Conservation (phyloP, 176 grass and related monocot genomes). For the Typha latifolia region DNA sequence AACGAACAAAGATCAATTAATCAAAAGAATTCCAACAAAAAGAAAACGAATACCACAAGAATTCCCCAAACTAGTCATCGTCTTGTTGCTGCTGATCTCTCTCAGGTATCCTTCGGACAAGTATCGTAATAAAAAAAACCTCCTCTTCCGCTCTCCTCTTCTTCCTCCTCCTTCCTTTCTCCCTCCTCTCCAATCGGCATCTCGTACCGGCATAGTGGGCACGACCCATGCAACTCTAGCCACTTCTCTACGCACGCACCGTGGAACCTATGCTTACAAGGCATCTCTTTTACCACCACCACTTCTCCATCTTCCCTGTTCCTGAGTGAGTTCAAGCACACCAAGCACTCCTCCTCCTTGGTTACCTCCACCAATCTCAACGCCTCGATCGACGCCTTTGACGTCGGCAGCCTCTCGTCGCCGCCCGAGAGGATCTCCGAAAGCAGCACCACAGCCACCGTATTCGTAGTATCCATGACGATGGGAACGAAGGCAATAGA, state of each 20-base stretch:
- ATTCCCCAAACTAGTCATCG: too few species aligned
- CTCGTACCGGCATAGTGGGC: conserved; percentile 75
- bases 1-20: too few species aligned
- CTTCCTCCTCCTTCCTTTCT: conserved; percentile 30
- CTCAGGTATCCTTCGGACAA: too few species aligned
- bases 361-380: conserved; percentile 43
- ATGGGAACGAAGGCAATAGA: too few species aligned
- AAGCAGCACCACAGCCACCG: too few species aligned
- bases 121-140: too few species aligned
- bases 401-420: conserved; percentile 44
- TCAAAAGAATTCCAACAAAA: too few species aligned
- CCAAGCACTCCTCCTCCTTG: conserved; percentile 37
- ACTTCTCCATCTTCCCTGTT: conserved; percentile 24
- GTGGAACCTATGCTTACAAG: conserved; percentile 79
- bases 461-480: too few species aligned
- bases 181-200: conserved; percentile 51
- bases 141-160: background rate
- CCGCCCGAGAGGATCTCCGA: too few species aligned
- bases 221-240: conserved; percentile 84
- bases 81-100: too few species aligned
- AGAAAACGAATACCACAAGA: too few species aligned
- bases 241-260: conserved; percentile 58
- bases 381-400: conserved; percentile 60
- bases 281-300: conserved; percentile 51
- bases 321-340: conserved; percentile 76